Conservation (phyloP, 345 rosid genomes). For the Salix purpurea region DNA sequence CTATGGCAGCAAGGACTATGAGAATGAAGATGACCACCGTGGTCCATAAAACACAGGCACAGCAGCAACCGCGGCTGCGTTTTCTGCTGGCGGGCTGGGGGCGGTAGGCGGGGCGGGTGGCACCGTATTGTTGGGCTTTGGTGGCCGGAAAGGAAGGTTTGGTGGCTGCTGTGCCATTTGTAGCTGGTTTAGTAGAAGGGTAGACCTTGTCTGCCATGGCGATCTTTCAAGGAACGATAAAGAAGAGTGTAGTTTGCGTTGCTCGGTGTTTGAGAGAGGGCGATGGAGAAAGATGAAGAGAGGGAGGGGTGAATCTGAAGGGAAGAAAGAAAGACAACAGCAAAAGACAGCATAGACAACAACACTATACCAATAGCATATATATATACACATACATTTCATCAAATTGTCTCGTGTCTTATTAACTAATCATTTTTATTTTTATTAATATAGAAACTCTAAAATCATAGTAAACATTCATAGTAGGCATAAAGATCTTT, state of each 20-base stretch:
- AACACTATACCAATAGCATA: too few species aligned
- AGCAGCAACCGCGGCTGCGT: constrained; percentile 52
- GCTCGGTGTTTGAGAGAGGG: too few species aligned
- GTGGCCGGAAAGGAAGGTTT: constrained; percentile 57
- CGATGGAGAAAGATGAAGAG: too few species aligned
- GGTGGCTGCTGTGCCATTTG: constrained; percentile 23
- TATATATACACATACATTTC: too few species aligned
- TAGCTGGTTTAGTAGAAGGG: constrained; percentile 56
- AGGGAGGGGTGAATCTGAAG: too few species aligned
- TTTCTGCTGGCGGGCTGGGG: constrained; percentile 47
- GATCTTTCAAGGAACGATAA: not conserved
- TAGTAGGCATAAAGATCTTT: too few species aligned
- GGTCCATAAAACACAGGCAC: constrained; percentile 53
- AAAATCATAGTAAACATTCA: too few species aligned
- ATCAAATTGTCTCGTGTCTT: too few species aligned
- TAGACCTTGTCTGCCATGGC: constrained; percentile 59
- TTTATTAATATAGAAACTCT: too few species aligned
- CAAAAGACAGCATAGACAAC: too few species aligned
- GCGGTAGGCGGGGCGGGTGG: constrained; percentile 69
- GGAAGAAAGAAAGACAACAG: too few species aligned
- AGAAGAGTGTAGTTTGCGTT: not conserved
- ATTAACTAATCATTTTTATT: too few species aligned
- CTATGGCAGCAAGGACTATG: constrained; percentile 46
- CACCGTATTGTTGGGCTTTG: constrained; percentile 67
- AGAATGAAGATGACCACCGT: constrained; percentile 44